Percentiles rank a stretch among this genome's conserved stretches.
Conservation (phyloP, 2,329 filamentous ascomycete species). For the Helotiales sp. region DNA sequence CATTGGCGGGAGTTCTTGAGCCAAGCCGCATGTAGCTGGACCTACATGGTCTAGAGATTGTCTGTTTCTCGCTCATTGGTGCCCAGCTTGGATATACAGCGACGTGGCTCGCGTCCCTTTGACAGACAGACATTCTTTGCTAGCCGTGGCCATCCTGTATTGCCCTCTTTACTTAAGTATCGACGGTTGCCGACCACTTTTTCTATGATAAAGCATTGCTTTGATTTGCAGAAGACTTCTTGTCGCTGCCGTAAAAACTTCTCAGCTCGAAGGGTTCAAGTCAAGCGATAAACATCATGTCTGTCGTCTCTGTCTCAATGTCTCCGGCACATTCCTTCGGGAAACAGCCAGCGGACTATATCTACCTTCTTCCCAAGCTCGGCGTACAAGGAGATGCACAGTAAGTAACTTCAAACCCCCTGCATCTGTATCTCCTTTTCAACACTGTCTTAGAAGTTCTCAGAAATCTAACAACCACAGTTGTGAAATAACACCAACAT, state of each 20-base stretch:
- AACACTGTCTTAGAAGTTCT: too few species aligned
- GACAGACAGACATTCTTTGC: neutral
- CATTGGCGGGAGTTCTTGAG: neutral
- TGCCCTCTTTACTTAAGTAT: neutral
- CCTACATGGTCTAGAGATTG: neutral
- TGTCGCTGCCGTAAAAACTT: neutral
- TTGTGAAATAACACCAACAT: neutral
- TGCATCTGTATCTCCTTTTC: too few species aligned
- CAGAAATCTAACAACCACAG: neutral
- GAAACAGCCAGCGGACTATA: slow-evolving; percentile 8
- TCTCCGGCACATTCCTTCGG: slow-evolving; percentile 15
- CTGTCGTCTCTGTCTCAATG: slow-evolving; percentile 15
- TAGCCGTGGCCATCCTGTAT: neutral
- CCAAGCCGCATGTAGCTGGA: neutral
- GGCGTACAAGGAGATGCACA: slow-evolving; percentile 17
- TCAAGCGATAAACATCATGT: slow-evolving; percentile 3
- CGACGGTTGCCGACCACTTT: neutral
- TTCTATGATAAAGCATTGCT: neutral
- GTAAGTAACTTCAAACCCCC: neutral
- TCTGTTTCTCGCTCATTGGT: neutral
- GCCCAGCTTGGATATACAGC: neutral
- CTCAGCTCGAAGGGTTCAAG: neutral
- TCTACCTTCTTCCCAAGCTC: slow-evolving; percentile 14
- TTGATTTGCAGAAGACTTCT: neutral
- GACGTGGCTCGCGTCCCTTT: slow-evolving; percentile 10